These are phyloP conservation scores for Musa itinerans DNA, from an alignment of 176 grass and related monocot genomes.

Conservation along the genomic window DNA sequence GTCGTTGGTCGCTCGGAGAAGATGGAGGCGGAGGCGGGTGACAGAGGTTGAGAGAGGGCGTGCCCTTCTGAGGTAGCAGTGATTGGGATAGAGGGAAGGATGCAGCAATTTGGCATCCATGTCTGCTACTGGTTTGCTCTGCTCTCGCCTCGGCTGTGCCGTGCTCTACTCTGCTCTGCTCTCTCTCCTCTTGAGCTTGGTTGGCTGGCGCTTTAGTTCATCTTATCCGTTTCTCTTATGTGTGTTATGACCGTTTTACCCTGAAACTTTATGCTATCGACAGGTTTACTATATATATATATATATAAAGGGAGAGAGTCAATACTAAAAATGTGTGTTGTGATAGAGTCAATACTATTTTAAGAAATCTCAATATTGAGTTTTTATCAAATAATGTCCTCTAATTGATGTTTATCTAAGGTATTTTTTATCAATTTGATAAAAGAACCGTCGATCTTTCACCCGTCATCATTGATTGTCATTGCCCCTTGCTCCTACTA, in stretches of 20 bases:
- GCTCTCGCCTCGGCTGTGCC: not conserved
- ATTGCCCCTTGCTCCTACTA: fast-evolving
- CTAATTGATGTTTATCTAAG: too few relatives aligned
- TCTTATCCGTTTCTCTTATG: not conserved
- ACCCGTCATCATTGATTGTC: too few relatives aligned
- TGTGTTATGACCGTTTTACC: not conserved
- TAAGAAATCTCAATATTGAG: too few relatives aligned
- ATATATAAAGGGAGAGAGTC: too few relatives aligned
- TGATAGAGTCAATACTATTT: too few relatives aligned
- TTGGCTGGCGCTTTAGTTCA: not conserved
- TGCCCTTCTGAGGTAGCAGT: not conserved
- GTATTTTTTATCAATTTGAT: too few relatives aligned
- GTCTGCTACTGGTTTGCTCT: not conserved
- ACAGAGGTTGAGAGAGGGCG: not conserved
- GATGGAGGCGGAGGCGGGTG: not conserved
- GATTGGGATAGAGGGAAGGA: not conserved
- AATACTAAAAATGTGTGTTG: too few relatives aligned
- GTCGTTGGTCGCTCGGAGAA: not conserved
- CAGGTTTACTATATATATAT: too few relatives aligned
- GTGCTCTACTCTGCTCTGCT: not conserved
- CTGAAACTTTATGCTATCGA: not conserved
- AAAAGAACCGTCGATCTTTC: too few relatives aligned
- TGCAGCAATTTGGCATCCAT: conserved; percentile 8
- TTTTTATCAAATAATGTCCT: too few relatives aligned
- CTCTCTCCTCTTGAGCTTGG: not conserved